Conservation (phyloP, 331 rosid species). For the Malus hybrid region DNA sequence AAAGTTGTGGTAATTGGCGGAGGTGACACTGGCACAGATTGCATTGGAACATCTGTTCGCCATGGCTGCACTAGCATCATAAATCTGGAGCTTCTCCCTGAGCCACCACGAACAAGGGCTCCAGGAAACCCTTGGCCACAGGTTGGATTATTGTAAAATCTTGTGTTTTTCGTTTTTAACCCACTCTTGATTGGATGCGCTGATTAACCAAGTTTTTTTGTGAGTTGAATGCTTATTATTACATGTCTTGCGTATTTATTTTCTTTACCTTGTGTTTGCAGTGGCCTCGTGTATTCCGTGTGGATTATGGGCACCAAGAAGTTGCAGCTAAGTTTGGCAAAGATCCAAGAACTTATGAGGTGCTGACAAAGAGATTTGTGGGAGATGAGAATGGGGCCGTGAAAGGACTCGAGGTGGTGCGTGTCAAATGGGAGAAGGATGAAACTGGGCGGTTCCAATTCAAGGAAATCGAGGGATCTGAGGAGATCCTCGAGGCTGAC, state of each 20-base stretch:
- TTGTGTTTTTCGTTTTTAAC: not conserved
- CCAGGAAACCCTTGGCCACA: slow-evolving; percentile 99
- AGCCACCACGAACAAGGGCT: slow-evolving; percentile 80
- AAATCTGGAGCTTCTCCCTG: slow-evolving; percentile 82
- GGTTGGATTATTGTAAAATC: slow-evolving; percentile 31
- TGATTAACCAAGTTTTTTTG: not conserved
- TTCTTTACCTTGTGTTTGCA: slow-evolving; percentile 28
- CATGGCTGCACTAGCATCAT: slow-evolving; percentile 71
- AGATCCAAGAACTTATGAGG: slow-evolving; percentile 90
- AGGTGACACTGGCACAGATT: slow-evolving; percentile 99
- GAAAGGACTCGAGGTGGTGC: slow-evolving; percentile 78
- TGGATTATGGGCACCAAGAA: slow-evolving; percentile 95
- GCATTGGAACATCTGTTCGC: slow-evolving; percentile 91
- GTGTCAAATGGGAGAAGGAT: slow-evolving; percentile 82
- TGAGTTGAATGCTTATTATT: not conserved
- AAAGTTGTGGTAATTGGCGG: slow-evolving; percentile 95
- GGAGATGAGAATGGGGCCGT: slow-evolving; percentile 76
- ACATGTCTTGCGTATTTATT: not conserved
- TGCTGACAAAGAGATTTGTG: slow-evolving; percentile 80
- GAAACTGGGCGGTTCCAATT: slow-evolving; percentile 64
- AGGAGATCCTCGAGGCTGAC: slow-evolving; percentile 80
- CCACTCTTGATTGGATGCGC: not conserved
- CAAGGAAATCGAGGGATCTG: slow-evolving; percentile 76
- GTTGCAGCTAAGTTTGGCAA: slow-evolving; percentile 80
- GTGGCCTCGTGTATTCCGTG: slow-evolving; percentile 95